Percentiles rank a stretch among this genome's conserved stretches.
These are phyloP conservation scores for Hypoxylon cercidicola DNA, from an alignment of 495 filamentous ascomycete species.

Conservation along the genomic window DNA sequence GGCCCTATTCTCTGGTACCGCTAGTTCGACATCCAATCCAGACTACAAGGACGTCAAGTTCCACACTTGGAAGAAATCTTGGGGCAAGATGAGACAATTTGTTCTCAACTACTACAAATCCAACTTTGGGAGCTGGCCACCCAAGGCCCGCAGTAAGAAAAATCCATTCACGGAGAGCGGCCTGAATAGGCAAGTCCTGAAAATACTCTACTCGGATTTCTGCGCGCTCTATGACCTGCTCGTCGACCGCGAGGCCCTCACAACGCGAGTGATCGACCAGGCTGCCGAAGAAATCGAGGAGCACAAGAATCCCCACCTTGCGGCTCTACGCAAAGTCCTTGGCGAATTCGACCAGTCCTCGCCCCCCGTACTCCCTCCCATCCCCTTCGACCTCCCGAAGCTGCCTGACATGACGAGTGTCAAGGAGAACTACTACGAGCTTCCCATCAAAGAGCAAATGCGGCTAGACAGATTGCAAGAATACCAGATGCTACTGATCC, in stretches of 20 bases:
- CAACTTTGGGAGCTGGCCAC: conserved; percentile 92
- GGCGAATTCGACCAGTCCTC: conserved; percentile 87
- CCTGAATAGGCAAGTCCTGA: conserved; percentile 83
- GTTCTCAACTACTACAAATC: conserved; percentile 81
- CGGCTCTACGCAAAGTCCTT: conserved; percentile 75
- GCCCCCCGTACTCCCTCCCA: conserved; percentile 87
- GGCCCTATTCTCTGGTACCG: conserved; percentile 86
- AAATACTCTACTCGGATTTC: conserved; percentile 86
- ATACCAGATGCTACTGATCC: conserved; percentile 76
- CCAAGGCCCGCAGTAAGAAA: conserved; percentile 90
- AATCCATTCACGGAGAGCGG: conserved; percentile 87
- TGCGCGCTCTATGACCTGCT: conserved; percentile 88
- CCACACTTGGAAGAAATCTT: conserved; percentile 81
- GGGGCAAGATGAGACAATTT: conserved; percentile 77
- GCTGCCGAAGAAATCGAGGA: conserved; percentile 50
- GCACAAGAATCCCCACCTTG: conserved; percentile 54
- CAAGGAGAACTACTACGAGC: conserved; percentile 67
- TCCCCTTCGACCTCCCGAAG: conserved; percentile 90
- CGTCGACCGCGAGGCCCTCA: conserved; percentile 76
- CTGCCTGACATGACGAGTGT: conserved; percentile 74
- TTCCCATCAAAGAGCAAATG: conserved; percentile 77
- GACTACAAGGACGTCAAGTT: conserved; percentile 84
- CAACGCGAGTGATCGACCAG: conserved; percentile 66
- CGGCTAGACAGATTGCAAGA: conserved; percentile 71
- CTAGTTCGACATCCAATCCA: conserved; percentile 75